These are phyloP conservation scores for Anacardium occidentale DNA, from an alignment of 345 rosid genomes.

Conservation along the genomic window DNA sequence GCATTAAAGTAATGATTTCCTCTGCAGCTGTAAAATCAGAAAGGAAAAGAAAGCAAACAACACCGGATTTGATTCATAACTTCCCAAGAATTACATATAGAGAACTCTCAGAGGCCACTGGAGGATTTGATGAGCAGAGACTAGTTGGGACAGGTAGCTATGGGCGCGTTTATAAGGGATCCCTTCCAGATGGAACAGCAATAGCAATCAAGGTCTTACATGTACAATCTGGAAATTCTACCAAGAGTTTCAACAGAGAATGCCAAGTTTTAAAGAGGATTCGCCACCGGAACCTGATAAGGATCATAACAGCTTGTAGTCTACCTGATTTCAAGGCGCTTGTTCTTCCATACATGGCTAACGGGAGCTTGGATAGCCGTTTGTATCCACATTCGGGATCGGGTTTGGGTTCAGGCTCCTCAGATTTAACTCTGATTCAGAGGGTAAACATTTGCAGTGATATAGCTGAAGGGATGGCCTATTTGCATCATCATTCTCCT, in stretches of 20 bases:
- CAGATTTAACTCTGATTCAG: constrained; percentile 46
- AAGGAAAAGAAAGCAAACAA: constrained; percentile 1
- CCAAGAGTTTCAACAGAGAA: constrained; percentile 53
- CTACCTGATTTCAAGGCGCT: constrained; percentile 60
- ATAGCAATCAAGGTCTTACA: constrained; percentile 42
- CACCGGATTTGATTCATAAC: constrained; percentile 5
- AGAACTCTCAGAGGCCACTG: constrained; percentile 48
- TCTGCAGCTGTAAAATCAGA: constrained; percentile 12
- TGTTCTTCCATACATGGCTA: constrained; percentile 52
- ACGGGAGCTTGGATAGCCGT: constrained; percentile 49
- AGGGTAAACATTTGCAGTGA: constrained; percentile 54
- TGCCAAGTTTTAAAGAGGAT: constrained; percentile 54
- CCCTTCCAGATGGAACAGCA: constrained; percentile 40
- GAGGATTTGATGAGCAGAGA: constrained; percentile 40
- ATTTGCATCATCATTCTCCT: constrained; percentile 57
- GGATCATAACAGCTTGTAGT: constrained; percentile 55
- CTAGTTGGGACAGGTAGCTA: constrained; percentile 47
- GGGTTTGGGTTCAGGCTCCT: constrained; percentile 34
- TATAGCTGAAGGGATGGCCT: constrained; percentile 56
- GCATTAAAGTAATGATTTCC: constrained; percentile 2
- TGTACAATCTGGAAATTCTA: constrained; percentile 43
- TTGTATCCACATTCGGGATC: constrained; percentile 40
- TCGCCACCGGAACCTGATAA: constrained; percentile 49
- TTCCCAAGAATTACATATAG: constrained; percentile 49
- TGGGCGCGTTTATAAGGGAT: constrained; percentile 47